Evolutionary conservation across 2,329 filamentous ascomycete genomes (phyloP).

Genomic region (Trichoderma harzianum): DNA sequence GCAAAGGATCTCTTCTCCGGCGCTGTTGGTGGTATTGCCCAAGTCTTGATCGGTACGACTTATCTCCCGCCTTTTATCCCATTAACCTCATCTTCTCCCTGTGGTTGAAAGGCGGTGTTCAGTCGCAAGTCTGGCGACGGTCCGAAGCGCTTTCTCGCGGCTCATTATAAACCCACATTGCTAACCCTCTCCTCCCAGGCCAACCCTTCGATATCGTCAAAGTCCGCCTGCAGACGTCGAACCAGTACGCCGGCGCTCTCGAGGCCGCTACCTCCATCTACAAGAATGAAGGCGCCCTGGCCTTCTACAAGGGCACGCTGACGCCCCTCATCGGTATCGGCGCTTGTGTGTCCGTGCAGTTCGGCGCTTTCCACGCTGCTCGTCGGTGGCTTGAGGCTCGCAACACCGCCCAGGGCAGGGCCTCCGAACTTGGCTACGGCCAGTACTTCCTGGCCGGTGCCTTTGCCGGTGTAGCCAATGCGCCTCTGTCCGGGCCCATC

Average conservation of each 20-base stretch:
- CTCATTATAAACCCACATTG: not conserved
- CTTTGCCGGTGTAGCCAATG: constrained; percentile 90
- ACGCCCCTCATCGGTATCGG: constrained; percentile 94
- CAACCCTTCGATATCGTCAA: constrained; percentile 91
- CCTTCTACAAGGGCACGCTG: constrained; percentile 98
- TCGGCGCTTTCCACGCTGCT: constrained; percentile 92
- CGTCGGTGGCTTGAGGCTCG: constrained; percentile 78
- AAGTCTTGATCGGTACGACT: constrained; percentile 78
- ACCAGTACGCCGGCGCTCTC: constrained; percentile 74
- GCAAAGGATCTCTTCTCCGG: constrained; percentile 90
- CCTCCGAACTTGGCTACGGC: constrained; percentile 63
- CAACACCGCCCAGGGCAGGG: constrained; percentile 63
- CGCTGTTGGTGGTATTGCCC: constrained; percentile 85
- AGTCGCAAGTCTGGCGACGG: constrained; percentile 2
- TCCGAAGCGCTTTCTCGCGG: constrained; percentile 8
- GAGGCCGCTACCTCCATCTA: constrained; percentile 81
- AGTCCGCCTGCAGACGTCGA: constrained; percentile 89
- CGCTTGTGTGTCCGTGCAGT: constrained; percentile 97
- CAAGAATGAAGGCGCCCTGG: constrained; percentile 78
- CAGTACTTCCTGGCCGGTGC: constrained; percentile 92
- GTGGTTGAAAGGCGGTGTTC: not conserved
- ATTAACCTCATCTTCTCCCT: not conserved
- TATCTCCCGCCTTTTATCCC: not conserved
- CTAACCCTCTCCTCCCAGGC: constrained; percentile 40
- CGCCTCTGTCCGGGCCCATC: constrained; percentile 82